Evolutionary conservation across 345 rosid species (phyloP).

Genomic region (Lumnitzera racemosa): DNA sequence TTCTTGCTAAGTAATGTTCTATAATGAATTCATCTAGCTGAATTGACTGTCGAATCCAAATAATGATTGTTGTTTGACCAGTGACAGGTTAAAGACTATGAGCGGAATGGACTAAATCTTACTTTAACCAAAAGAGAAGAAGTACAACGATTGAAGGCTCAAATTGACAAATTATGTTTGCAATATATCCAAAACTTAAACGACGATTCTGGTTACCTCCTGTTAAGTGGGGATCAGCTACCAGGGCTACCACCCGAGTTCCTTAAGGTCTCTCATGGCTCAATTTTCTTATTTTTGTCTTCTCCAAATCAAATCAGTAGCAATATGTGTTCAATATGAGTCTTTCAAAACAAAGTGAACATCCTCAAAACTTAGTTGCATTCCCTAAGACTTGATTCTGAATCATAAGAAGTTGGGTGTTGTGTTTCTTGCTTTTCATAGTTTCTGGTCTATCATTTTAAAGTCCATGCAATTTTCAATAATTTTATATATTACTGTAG

Average conservation of each 20-base stretch:
- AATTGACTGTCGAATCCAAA: slow-evolving; percentile 14
- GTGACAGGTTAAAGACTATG: slow-evolving; percentile 97
- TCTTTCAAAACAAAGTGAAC: too few relatives aligned
- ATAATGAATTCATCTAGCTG: not conserved
- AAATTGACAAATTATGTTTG: slow-evolving; percentile 68
- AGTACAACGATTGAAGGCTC: slow-evolving; percentile 58
- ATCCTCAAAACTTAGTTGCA: not conserved
- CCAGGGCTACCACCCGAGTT: slow-evolving; percentile 68
- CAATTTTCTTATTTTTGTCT: slow-evolving; percentile 2
- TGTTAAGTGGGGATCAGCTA: slow-evolving; percentile 62
- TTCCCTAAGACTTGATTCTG: not conserved
- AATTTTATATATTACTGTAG: slow-evolving; percentile 30
- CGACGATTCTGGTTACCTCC: slow-evolving; percentile 59
- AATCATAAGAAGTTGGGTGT: too few relatives aligned
- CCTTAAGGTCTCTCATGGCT: slow-evolving; percentile 46
- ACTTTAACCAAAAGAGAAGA: slow-evolving; percentile 69
- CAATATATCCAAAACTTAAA: slow-evolving; percentile 64
- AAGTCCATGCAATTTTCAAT: not conserved
- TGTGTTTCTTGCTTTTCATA: not conserved
- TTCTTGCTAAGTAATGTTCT: not conserved
- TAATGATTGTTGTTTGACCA: slow-evolving; percentile 45
- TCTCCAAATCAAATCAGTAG: not conserved
- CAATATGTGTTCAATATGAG: not conserved
- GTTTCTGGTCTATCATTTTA: not conserved
- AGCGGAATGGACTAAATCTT: slow-evolving; percentile 83